Conservation (phyloP, 306 rosid species). For the Ziziphus jujuba region DNA sequence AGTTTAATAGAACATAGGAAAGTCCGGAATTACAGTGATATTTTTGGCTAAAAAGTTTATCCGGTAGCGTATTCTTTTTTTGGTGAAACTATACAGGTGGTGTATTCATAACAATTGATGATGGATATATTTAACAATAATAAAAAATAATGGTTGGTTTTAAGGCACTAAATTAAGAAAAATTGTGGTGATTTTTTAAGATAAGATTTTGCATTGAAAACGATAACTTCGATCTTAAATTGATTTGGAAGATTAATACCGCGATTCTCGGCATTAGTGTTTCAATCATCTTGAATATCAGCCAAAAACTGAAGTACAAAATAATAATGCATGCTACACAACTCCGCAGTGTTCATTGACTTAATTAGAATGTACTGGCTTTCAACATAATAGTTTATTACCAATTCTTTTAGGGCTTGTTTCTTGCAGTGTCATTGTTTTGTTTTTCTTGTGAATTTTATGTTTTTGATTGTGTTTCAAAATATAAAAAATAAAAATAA, state of each 20-base stretch:
- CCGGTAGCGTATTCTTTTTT: too few species aligned
- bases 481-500: too few species aligned
- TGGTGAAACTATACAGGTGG: not conserved
- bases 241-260: constrained; percentile 37
- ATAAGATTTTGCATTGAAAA: constrained; percentile 52
- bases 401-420: constrained; percentile 1
- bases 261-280: constrained; percentile 66
- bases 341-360: constrained; percentile 4
- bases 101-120: not conserved
- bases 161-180: not conserved
- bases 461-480: too few species aligned
- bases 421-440: not conserved
- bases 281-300: constrained; percentile 30
- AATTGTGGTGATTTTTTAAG: constrained; percentile 18
- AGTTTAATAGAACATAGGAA: too few species aligned
- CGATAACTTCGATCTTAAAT: constrained; percentile 41
- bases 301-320: constrained; percentile 17
- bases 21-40: too few species aligned
- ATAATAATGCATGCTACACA: not conserved
- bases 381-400: too few species aligned
- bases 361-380: not conserved
- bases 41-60: too few species aligned
- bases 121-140: not conserved
- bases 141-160: not conserved
- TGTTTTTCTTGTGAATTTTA: too few species aligned